Evolutionary conservation across 2,329 filamentous ascomycete genomes (phyloP).

Genomic region (Fusarium ramigenum): DNA sequence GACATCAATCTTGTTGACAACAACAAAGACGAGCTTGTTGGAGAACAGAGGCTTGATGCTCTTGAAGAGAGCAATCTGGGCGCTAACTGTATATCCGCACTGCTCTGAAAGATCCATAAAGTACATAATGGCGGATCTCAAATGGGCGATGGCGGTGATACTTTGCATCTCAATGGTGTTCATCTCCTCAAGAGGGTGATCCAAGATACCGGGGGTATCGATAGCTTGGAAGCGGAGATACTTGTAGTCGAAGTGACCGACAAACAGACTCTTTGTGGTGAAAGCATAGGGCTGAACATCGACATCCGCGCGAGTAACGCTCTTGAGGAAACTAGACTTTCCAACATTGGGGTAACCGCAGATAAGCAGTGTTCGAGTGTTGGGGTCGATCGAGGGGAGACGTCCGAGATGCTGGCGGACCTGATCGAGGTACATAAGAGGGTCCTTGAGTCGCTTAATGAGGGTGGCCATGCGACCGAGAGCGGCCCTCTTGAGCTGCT

Average conservation of each 20-base stretch:
- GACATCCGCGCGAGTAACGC: constrained; percentile 92
- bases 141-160: constrained; percentile 96
- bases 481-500: constrained; percentile 95
- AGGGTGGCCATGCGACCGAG: constrained; percentile 99
- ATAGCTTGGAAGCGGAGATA: constrained; percentile 73
- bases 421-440: constrained; percentile 93
- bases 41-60: constrained; percentile 97
- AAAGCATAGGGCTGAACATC: constrained; percentile 98
- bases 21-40: constrained; percentile 96
- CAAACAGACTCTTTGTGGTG: constrained; percentile 96
- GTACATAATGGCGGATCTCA: constrained; percentile 93
- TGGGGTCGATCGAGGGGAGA: constrained; percentile 98
- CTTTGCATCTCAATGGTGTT: constrained; percentile 99
- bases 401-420: constrained; percentile 91
- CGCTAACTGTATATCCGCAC: constrained; percentile 91
- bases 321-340: constrained; percentile 95
- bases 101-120: constrained; percentile 99
- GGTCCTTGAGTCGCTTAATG: constrained; percentile 92
- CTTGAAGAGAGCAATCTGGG: constrained; percentile 94
- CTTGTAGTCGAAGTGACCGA: constrained; percentile 98
- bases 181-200: constrained; percentile 98
- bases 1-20: constrained; percentile 98
- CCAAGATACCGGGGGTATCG: constrained; percentile 97
- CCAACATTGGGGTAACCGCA: constrained; percentile 98
- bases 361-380: constrained; percentile 93